These are phyloP conservation scores for Lentinus brumalis DNA, from an alignment of 768 basidiomycete species.

Conservation along the genomic window DNA sequence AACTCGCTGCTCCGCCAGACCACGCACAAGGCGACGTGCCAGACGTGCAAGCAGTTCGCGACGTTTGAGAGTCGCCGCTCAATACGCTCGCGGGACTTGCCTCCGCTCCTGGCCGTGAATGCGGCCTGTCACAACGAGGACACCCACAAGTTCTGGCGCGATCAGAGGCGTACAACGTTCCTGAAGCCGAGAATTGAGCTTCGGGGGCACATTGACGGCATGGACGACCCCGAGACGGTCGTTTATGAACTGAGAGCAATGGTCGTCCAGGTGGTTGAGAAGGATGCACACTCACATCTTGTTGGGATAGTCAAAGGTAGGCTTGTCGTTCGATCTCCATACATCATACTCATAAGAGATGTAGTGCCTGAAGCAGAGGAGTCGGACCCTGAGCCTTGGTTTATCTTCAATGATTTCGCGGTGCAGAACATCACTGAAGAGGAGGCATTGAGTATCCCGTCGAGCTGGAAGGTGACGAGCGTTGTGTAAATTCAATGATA, in stretches of 20 bases:
- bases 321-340: constrained; percentile 14
- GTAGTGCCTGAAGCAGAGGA: constrained; percentile 72
- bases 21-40: constrained; percentile 85
- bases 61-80: constrained; percentile 72
- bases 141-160: constrained; percentile 73
- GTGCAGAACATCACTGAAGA: constrained; percentile 83
- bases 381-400: constrained; percentile 62
- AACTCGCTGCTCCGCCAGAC: constrained; percentile 80
- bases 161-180: constrained; percentile 59
- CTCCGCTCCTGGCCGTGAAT: constrained; percentile 86
- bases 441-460: constrained; percentile 86
- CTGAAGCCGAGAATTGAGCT: constrained; percentile 58
- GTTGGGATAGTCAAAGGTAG: constrained; percentile 85
- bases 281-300: constrained; percentile 76
- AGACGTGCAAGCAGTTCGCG: constrained; percentile 72
- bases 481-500: neutral
- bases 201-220: constrained; percentile 59
- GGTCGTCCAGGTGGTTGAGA: constrained; percentile 76
- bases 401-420: constrained; percentile 95
- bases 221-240: constrained; percentile 55
- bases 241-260: constrained; percentile 77
- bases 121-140: constrained; percentile 81
- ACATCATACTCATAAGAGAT: neutral
- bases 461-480: constrained; percentile 82
- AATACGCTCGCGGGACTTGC: constrained; percentile 65